Evolutionary conservation across 1,284 basidiomycete species (phyloP), one percentile per base, ranked within the genome.

Genomic region (Leccinum laetum): DNA sequence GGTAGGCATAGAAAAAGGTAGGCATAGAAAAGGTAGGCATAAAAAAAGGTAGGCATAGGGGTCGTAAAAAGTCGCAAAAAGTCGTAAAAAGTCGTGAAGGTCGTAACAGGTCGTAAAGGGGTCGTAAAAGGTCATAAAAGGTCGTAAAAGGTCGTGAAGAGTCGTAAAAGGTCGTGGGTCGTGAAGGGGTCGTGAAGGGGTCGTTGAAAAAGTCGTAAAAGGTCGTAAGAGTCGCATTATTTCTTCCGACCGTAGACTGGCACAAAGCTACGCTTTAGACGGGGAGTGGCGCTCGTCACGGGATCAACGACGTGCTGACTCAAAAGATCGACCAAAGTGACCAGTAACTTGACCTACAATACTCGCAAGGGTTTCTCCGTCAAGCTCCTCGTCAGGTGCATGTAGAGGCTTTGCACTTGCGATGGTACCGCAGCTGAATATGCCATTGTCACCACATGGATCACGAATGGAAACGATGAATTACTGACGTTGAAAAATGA

Each of bases 361-460:
- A 72, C 64, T 60, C 69, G 62, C 58, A 69, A 67, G 53, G 63
- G 72, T 57, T 71, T 73, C 39, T 61, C 46, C 24, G 6, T 57
- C 52, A 32, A 41, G 5, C 37, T 60, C 58, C 21, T 64, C 41
- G 41, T 44, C 41, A 71, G 71, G 11, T 69, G 65, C 49, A 62
- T 59, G 5, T 61, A 71, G 35, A 68, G 39, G 11, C 65, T 71
- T 26, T 63, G 18, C 64, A 58, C 58, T 71, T 49, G 35, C 2
- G 58, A 26, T 26, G 55, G 56, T 29, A 26, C 62, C 10, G 60
- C 53, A 37, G 4, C 69, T 72, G 46, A 46, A 46, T 49, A 46
- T 46, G 9, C n/a, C 35, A 41, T 57, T 5, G 24, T 71, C 55
- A 69, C 57, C 18, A 21, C n/a, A 39, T 26, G n/a, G 4, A 60